These are phyloP conservation scores for Beauveria sp. DNA, from an alignment of 2,329 filamentous ascomycete genomes.

Conservation along the genomic window DNA sequence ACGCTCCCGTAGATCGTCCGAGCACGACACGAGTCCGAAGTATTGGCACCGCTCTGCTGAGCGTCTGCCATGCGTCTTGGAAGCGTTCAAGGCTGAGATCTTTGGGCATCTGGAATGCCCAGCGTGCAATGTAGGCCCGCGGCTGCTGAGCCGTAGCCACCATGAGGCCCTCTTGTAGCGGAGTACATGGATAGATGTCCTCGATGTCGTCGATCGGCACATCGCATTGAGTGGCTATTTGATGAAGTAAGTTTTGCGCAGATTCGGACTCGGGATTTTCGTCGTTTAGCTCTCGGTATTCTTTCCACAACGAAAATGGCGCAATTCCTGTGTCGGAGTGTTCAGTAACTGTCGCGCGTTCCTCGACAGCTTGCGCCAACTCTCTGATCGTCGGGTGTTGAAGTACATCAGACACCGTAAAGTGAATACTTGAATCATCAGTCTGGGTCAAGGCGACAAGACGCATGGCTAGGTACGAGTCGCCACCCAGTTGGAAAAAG, in stretches of 20 bases:
- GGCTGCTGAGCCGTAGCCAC: conserved; percentile 8
- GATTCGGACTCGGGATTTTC: neutral
- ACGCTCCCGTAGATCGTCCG: neutral
- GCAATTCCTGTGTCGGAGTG: neutral
- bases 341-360: neutral
- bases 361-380: conserved; percentile 5
- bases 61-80: neutral
- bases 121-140: neutral
- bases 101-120: neutral
- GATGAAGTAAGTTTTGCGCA: neutral
- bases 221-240: neutral
- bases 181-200: conserved; percentile 12
- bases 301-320: conserved; percentile 8
- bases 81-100: neutral
- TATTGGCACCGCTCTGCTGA: neutral
- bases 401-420: neutral
- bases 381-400: conserved; percentile 3
- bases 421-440: neutral
- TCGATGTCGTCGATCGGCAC: neutral
- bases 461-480: conserved; percentile 7
- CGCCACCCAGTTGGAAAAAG: neutral
- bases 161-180: conserved; percentile 10
- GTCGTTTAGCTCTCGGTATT: neutral
- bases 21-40: neutral
- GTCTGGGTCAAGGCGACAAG: neutral